Evolutionary conservation across 2,329 filamentous ascomycete species (phyloP), one percentile per base, ranked within the genome.

Genomic region (Triangularia setosa): DNA sequence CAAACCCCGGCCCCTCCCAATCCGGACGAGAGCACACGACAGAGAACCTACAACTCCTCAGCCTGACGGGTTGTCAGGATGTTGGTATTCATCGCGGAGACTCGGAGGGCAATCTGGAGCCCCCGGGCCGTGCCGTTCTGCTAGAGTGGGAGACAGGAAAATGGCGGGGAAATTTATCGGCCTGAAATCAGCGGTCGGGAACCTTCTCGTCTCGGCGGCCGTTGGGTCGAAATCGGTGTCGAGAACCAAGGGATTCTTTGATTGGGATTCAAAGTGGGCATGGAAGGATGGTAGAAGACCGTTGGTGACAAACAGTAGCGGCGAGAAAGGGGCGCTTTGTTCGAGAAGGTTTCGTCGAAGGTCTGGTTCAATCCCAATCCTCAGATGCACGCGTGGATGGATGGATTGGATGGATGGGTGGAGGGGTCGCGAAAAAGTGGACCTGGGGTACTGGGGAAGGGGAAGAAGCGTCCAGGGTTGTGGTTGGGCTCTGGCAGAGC

Each of bases 21-120:
- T 33, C 30, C 35, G 16, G 4, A 44, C 21, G 40, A n/a, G 21
- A 21, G 24, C 52, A 28, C 40, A 55, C 52, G 52, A 55, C 52
- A 21, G 25, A 60, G 18, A 67, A 84, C 90, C 78, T 84, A 94
- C 91, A 95, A 88, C 84, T 95, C 92, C 79, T 95, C 92, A 69
- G 91, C 91, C 82, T 96, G 92, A 75, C 90, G 87, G 73, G 84
- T 81, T 67, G 91, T 92, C 79, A 95, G 81, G 76, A 92, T 74
- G 87, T 86, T 81, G 86, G 89, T 90, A 93, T 93, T 55, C 69
- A 74, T 73, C 72, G 65, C 64, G 54, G 58, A 30, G 25, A 48
- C 30, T 14, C 60, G 28, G n/a, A 58, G 62, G 33, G 62, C 52
- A 27, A 59, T 11, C 21, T 57, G n/a, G 16, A 60, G 60, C 28